Percentiles rank a stretch among this genome's conserved stretches.
These are phyloP conservation scores for Gossypium thurberi DNA, from an alignment of 345 rosid genomes.

Conservation along the genomic window DNA sequence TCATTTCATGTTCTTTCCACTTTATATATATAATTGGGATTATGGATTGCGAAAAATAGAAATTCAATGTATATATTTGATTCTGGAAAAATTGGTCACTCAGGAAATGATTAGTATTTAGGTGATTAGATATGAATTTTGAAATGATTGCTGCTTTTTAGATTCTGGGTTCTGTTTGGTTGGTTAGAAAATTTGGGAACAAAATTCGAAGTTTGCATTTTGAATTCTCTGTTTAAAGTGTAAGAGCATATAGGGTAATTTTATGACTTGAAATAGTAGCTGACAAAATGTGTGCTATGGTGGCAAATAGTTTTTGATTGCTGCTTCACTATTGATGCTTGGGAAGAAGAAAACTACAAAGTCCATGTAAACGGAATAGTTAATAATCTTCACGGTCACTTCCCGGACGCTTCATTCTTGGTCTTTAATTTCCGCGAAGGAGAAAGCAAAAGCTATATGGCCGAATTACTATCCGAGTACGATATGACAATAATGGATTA, in stretches of 20 bases:
- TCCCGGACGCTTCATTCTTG: constrained; percentile 68
- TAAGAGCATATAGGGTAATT: not conserved
- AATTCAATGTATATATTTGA: not conserved
- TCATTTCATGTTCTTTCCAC: not conserved
- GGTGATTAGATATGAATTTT: not conserved
- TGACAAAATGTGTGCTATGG: constrained; percentile 16
- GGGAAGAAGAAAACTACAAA: constrained; percentile 60
- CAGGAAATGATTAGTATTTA: not conserved
- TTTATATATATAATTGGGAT: not conserved
- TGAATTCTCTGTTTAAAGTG: constrained; percentile 3
- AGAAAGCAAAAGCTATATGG: constrained; percentile 44
- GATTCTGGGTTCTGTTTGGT: constrained; percentile 1
- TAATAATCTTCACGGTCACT: constrained; percentile 61
- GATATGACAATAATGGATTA: constrained; percentile 94
- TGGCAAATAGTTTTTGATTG: constrained; percentile 67
- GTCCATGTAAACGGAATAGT: constrained; percentile 56
- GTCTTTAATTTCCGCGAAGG: constrained; percentile 89
- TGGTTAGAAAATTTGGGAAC: constrained; percentile 6
- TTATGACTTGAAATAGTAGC: not conserved
- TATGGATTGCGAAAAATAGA: not conserved
- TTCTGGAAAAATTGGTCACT: not conserved
- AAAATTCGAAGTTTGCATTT: not conserved
- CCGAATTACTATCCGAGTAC: constrained; percentile 52
- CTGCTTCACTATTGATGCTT: constrained; percentile 71
- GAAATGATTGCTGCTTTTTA: not conserved